phyloP scores from a whole-genome alignment of 164 flowering plant species.

The Euptelea pleiosperma region DNA sequence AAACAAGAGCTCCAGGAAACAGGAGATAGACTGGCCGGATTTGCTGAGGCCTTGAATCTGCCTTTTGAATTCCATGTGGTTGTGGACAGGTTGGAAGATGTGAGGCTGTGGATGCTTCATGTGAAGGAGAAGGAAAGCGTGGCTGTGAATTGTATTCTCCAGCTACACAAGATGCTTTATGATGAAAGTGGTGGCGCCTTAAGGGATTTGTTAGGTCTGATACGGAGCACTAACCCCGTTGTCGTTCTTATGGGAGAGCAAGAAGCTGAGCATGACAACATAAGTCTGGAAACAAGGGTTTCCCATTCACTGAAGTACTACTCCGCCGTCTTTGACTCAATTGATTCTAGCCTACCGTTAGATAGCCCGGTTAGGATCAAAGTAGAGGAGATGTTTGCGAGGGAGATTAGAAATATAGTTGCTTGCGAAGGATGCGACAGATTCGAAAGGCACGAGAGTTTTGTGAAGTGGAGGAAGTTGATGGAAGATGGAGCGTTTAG shows the following conservation, averaged over 20 bases:
- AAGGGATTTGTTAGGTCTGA: slow-evolving; percentile 68
- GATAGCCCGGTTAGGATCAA: slow-evolving; percentile 62
- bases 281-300: slow-evolving; percentile 52
- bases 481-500: slow-evolving; percentile 71
- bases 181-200: slow-evolving; percentile 57
- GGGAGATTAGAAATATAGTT: slow-evolving; percentile 74
- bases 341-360: slow-evolving; percentile 48
- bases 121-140: slow-evolving; percentile 79
- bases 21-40: slow-evolving; percentile 71
- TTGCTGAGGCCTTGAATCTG: slow-evolving; percentile 70
- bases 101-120: slow-evolving; percentile 98
- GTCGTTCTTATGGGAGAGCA: slow-evolving; percentile 75
- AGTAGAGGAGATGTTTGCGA: slow-evolving; percentile 77
- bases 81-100: slow-evolving; percentile 89
- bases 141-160: slow-evolving; percentile 76
- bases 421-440: slow-evolving; percentile 86
- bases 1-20: slow-evolving; percentile 86
- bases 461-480: slow-evolving; percentile 56
- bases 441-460: slow-evolving; percentile 70
- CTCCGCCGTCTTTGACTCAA: slow-evolving; percentile 73
- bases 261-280: slow-evolving; percentile 64
- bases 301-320: slow-evolving; percentile 69
- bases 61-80: slow-evolving; percentile 88
- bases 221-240: slow-evolving; percentile 69
- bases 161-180: slow-evolving; percentile 80